These are phyloP conservation scores for Aspergillus pseudonomiae DNA, from an alignment of 2,329 filamentous ascomycete species.

Conservation along the genomic window DNA sequence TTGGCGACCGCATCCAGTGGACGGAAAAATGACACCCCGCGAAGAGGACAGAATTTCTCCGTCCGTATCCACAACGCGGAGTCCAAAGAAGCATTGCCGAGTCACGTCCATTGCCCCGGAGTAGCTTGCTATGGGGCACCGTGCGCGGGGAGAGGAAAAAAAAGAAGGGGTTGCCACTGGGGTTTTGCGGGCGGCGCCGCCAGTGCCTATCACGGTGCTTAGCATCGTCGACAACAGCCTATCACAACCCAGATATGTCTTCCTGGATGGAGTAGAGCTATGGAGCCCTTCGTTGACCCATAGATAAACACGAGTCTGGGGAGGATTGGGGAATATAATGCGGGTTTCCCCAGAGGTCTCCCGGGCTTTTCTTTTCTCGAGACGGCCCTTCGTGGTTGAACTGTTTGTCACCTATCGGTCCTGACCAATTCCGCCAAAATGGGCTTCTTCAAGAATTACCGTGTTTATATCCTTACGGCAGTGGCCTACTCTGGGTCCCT, in stretches of 20 bases:
- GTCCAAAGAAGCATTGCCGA: conserved; percentile 14
- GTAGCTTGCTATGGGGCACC: conserved; percentile 9
- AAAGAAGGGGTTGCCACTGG: conserved; percentile 10
- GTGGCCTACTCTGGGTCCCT: conserved; percentile 50
- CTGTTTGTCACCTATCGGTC: background rate
- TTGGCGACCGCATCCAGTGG: conserved; percentile 14
- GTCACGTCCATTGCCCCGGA: conserved; percentile 7
- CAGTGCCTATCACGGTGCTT: conserved; percentile 2
- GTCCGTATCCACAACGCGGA: conserved; percentile 15
- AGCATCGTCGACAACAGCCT: background rate
- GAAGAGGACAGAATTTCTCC: conserved; percentile 20
- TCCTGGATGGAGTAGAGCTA: background rate
- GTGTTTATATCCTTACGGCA: conserved; percentile 48
- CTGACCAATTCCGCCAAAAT: conserved; percentile 17
- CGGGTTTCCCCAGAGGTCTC: background rate
- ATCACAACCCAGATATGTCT: background rate
- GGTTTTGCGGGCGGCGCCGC: conserved; percentile 7
- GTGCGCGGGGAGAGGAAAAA: conserved; percentile 11
- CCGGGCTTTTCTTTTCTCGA: background rate
- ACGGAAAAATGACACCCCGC: conserved; percentile 19
- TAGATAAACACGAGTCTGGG: background rate
- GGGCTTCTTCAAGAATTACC: conserved; percentile 45
- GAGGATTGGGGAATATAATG: background rate
- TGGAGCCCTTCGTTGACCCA: background rate
- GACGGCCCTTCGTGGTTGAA: conserved; percentile 8